Percentiles rank a stretch among this genome's conserved stretches.
Conservation (phyloP, 2,329 filamentous ascomycete genomes). For the Colletotrichum tabaci region DNA sequence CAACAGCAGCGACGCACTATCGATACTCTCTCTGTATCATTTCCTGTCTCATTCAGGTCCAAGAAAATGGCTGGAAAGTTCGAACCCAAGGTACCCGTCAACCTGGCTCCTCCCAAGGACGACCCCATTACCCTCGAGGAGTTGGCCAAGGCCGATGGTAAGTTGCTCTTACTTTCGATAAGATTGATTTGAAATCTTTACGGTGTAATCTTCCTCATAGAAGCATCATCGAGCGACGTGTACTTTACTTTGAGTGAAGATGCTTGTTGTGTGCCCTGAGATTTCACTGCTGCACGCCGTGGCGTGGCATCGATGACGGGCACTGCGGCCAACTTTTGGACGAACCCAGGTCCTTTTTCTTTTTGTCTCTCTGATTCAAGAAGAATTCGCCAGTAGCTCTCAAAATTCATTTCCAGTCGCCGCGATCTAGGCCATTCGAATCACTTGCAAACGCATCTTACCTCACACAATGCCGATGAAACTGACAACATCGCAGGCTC, state of each 20-base stretch:
- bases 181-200: background rate
- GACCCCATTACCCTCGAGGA: conserved; percentile 88
- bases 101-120: conserved; percentile 87
- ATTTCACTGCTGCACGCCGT: too few species aligned
- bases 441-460: background rate
- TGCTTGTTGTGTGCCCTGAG: background rate
- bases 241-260: background rate
- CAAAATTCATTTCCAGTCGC: background rate
- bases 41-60: conserved; percentile 25
- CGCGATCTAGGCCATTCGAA: too few species aligned
- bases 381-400: background rate
- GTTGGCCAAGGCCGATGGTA: conserved; percentile 87
- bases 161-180: conserved; percentile 49
- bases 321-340: background rate
- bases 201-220: background rate
- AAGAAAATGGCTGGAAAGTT: conserved; percentile 75
- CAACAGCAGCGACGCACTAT: background rate
- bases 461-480: background rate
- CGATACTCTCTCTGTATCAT: background rate
- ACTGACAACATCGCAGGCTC: conserved; percentile 24
- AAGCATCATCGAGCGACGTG: background rate
- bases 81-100: conserved; percentile 82
- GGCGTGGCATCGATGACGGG: background rate
- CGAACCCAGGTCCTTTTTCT: background rate
- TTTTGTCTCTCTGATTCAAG: too few species aligned